Conservation (phyloP, 192 early-diverging fungal genomes). For the Backusella psychrophila region DNA sequence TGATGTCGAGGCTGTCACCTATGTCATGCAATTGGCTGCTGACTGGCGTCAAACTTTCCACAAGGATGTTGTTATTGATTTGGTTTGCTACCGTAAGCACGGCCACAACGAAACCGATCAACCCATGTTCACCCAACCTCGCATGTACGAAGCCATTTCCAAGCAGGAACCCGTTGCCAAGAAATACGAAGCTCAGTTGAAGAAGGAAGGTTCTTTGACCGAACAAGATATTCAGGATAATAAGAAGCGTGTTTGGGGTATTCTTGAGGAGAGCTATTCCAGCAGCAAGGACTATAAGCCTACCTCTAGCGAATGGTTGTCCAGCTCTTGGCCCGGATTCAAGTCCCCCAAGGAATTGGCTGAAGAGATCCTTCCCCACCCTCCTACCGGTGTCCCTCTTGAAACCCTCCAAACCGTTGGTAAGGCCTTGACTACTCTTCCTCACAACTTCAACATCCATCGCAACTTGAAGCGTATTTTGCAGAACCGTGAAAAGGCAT, state of each 20-base stretch:
- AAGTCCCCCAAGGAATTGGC: conserved; percentile 77
- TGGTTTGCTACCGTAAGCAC: conserved; percentile 96
- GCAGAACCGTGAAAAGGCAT: conserved; percentile 77
- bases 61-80: conserved; percentile 94
- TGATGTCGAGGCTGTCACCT: conserved; percentile 96
- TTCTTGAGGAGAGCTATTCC: conserved; percentile 90
- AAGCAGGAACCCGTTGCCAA: conserved; percentile 82
- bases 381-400: conserved; percentile 68
- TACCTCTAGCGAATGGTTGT: conserved; percentile 90
- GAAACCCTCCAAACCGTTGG: conserved; percentile 85
- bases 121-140: conserved; percentile 97
- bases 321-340: conserved; percentile 91
- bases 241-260: conserved; percentile 89
- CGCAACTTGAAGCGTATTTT: conserved; percentile 85
- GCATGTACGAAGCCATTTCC: conserved; percentile 92
- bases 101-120: conserved; percentile 99
- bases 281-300: conserved; percentile 89
- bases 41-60: conserved; percentile 97
- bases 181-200: conserved; percentile 82
- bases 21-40: conserved; percentile 89
- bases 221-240: conserved; percentile 79
- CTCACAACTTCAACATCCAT: conserved; percentile 84
- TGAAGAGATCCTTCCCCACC: conserved; percentile 62
- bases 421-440: conserved; percentile 74
- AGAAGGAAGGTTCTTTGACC: conserved; percentile 82